Conservation (phyloP, 352 stramenopile species). For the Phytophthora sansomeana region DNA sequence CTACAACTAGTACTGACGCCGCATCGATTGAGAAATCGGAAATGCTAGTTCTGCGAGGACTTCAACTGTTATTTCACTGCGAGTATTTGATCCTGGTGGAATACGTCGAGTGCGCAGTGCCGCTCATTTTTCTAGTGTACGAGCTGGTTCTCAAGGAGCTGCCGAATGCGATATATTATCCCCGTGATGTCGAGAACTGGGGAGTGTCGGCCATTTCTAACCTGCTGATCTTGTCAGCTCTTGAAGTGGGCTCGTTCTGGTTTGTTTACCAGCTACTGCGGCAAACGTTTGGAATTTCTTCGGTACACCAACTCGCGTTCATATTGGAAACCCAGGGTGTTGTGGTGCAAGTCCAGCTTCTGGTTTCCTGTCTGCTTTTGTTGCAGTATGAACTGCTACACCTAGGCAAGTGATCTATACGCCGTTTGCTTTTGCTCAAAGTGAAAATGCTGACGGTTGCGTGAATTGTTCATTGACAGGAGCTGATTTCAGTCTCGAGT, state of each 20-base stretch:
- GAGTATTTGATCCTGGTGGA: conserved; percentile 41
- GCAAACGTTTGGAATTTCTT: conserved; percentile 34
- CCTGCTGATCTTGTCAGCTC: no score
- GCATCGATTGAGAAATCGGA: not conserved
- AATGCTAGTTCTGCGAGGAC: conserved; percentile 16
- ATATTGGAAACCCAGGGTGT: conserved; percentile 43
- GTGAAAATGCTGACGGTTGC: not conserved
- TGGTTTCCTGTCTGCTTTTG: conserved; percentile 2
- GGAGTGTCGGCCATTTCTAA: no score
- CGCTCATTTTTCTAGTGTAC: conserved; percentile 36
- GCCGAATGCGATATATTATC: no score
- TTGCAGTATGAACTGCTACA: conserved; percentile 19
- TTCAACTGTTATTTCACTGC: conserved; percentile 37
- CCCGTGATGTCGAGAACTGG: no score
- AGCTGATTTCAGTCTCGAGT: conserved; percentile 39
- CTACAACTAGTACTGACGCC: not conserved
- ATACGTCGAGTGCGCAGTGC: conserved; percentile 46
- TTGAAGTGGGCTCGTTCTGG: conserved; percentile 36
- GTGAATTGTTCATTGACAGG: conserved; percentile 2
- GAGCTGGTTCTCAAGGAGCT: no score
- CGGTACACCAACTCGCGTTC: conserved; percentile 38
- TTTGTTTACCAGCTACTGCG: conserved; percentile 33
- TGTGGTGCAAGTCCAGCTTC: conserved; percentile 4
- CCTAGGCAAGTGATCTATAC: conserved; percentile 13
- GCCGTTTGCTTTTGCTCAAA: not conserved